Percentiles rank a stretch among this genome's conserved stretches.
Conservation (phyloP, 176 grass and related monocot species). For the Chrysopogon serrulatus region DNA sequence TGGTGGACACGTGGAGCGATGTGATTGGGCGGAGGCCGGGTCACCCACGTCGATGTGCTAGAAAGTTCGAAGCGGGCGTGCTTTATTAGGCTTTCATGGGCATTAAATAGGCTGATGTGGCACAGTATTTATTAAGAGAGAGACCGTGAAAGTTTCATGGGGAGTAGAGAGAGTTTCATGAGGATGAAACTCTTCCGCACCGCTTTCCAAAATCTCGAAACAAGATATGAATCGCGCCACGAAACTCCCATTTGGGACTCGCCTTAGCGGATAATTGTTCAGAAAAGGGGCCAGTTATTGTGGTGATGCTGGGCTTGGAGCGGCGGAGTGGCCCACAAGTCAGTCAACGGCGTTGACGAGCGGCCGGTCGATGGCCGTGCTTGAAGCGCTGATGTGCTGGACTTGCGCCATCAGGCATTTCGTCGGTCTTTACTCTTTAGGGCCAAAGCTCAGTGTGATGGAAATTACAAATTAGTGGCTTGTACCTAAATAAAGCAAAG, state of each 20-base stretch:
- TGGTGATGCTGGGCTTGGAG: background rate
- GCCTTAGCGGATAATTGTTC: conserved; percentile 26
- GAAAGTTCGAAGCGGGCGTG: conserved; percentile 43
- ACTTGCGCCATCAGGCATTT: background rate
- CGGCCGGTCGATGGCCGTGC: conserved; percentile 3
- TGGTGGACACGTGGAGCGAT: background rate
- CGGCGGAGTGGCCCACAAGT: background rate
- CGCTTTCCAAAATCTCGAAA: too few relatives aligned
- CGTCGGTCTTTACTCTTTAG: background rate
- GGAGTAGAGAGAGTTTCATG: too few relatives aligned
- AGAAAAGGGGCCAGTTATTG: background rate
- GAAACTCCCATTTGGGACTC: too few relatives aligned
- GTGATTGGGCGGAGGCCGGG: background rate
- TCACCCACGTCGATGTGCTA: conserved; percentile 56
- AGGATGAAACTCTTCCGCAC: too few relatives aligned
- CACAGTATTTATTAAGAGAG: too few relatives aligned
- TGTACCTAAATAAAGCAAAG: too few relatives aligned
- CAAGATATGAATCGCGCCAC: too few relatives aligned
- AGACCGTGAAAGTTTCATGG: too few relatives aligned
- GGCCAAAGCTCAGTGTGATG: background rate
- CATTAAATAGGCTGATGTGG: too few relatives aligned
- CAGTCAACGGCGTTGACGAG: conserved; percentile 7
- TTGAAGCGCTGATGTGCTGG: background rate
- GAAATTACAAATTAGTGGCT: background rate
- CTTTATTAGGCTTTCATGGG: too few relatives aligned